Base-by-base conservation (phyloP, 1,284 basidiomycete species). In the Pseudozyma pruni region DNA sequence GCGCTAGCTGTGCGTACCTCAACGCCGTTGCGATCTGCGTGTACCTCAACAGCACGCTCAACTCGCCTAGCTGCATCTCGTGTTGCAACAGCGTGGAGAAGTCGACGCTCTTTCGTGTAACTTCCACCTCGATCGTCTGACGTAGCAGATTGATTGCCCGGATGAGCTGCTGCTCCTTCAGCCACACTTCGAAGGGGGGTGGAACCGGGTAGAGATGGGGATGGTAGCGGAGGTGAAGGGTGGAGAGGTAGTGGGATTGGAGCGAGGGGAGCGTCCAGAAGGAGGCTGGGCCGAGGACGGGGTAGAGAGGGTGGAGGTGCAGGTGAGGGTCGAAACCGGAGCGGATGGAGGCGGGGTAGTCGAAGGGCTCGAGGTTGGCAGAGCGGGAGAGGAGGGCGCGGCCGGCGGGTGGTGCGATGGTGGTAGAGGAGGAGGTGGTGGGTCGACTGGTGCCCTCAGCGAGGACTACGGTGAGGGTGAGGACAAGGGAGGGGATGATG, bases 81-180 rank as follows among this genome's bases (percentile, higher is more conserved):
- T 48, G 52, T 13, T 41, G 6, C 1, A 66, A 32, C 16, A 54
- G 25, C 1, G 20, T 19, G 8, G 19, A 11, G n/a, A 23, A 37
- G 7, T 42, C 19, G 2, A 37, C n/a, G 4, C 19, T 20, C 1
- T 17, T 13, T 2, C 42, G 49, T 1, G 8, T 3, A 2, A 20
- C n/a, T 8, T 58, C 54, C 8, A 45, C 4, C 1, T 41, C 19
- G 45, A 57, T 49, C 0, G 29, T 9, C 1, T 33, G 19, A 1
- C 11, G 11, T 8, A 34, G 41, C 17, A 57, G 20, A 11, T 48
- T 48, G 53, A 68, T 56, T 8, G 58, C 44, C 1, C 53, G 48
- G 23, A 68, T 53, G 13, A 68, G 37, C 17, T 53, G 20, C n/a
- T 53, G 58, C 23, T 68, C 64, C 22, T 68, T 68, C 13, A 68